These are phyloP conservation scores for Grigorovia transvaalensis DNA, from an alignment of 805 yeast genomes.

Conservation along the genomic window DNA sequence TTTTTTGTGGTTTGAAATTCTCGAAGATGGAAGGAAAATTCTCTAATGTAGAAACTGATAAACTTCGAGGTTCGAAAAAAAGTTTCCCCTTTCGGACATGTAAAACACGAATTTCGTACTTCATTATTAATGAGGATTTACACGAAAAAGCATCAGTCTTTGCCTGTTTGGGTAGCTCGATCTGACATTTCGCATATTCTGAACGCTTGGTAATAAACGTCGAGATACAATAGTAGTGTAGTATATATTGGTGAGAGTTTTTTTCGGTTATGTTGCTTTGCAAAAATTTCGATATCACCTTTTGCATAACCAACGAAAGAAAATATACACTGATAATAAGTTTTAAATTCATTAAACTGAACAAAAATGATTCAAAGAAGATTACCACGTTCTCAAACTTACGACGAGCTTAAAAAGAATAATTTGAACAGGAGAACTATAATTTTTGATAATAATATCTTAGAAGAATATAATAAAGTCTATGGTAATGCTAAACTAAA, in stretches of 20 bases:
- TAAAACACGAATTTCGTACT: background rate
- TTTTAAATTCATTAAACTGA: no score
- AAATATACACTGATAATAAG: no score
- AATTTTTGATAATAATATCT: conserved; percentile 18
- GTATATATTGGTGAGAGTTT: background rate
- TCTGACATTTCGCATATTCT: background rate
- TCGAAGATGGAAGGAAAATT: background rate
- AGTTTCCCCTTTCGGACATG: background rate
- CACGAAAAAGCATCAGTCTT: background rate
- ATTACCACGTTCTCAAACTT: background rate
- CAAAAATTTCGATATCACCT: background rate
- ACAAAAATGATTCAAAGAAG: background rate
- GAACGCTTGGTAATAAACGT: background rate
- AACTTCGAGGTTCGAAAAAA: background rate
- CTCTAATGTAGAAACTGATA: no score
- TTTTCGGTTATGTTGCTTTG: background rate
- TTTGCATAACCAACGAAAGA: background rate
- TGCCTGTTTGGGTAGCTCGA: background rate
- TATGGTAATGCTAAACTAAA: background rate
- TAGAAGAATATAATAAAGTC: conserved; percentile 23
- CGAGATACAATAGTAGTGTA: no score
- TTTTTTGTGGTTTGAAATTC: background rate
- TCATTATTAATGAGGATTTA: background rate
- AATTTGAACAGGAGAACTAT: conserved; percentile 16
- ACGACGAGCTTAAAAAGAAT: background rate